These are phyloP conservation scores for Trichoderma asperelloides DNA, from an alignment of 495 filamentous ascomycete genomes.

Conservation along the genomic window DNA sequence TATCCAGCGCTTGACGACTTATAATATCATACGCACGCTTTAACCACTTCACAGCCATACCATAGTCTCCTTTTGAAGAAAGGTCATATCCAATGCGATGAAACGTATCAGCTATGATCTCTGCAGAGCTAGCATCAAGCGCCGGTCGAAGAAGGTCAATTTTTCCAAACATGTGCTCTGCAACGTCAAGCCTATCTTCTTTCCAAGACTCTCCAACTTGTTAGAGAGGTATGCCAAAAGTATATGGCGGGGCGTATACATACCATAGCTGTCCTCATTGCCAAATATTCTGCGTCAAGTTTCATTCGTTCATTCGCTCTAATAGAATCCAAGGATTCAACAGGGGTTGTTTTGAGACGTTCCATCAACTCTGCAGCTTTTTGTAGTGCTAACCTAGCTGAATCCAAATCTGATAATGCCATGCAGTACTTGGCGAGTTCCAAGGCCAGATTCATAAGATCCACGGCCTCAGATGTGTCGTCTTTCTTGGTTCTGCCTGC, in stretches of 20 bases:
- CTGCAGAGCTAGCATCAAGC: constrained; percentile 43
- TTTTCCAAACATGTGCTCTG: constrained; percentile 67
- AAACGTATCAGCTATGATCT: constrained; percentile 61
- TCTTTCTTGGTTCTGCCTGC: constrained; percentile 8
- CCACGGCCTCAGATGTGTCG: neutral
- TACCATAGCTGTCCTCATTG: constrained; percentile 60
- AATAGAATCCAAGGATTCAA: constrained; percentile 17
- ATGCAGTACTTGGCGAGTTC: constrained; percentile 10
- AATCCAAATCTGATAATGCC: constrained; percentile 45
- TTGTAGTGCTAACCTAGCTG: constrained; percentile 51
- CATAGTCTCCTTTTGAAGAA: constrained; percentile 40
- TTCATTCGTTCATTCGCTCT: constrained; percentile 25
- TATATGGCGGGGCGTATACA: constrained; percentile 15
- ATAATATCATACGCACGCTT: constrained; percentile 56
- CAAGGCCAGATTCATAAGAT: constrained; percentile 9
- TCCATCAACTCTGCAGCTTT: constrained; percentile 55
- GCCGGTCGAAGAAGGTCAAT: constrained; percentile 27
- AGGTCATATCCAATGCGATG: constrained; percentile 64
- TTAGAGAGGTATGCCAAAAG: neutral
- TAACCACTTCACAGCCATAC: constrained; percentile 62
- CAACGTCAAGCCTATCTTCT: constrained; percentile 60
- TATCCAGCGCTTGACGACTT: constrained; percentile 43
- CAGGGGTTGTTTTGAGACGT: constrained; percentile 34
- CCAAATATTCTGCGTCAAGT: constrained; percentile 57
- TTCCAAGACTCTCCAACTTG: constrained; percentile 54